phyloP scores from a whole-genome alignment of 148 eudicot genomes.

The Rhododendron simsii region DNA sequence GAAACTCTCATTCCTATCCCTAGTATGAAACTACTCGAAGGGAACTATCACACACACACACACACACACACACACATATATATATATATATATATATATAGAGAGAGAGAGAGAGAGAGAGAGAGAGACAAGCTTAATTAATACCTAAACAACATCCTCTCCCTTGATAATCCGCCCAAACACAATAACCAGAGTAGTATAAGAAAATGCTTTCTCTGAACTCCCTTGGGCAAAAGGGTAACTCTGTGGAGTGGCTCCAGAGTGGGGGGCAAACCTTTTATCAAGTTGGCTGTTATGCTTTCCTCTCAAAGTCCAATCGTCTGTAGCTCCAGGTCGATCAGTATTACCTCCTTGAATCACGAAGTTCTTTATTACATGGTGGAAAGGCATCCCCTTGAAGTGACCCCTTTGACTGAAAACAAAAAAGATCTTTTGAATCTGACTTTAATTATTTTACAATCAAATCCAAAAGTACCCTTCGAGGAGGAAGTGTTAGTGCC shows the following conservation, averaged over 20 bases:
- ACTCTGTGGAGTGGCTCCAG: not conserved
- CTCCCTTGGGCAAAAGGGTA: not conserved
- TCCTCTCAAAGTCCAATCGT: conserved; percentile 74
- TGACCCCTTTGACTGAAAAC: conserved; percentile 66
- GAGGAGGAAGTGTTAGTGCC: not conserved
- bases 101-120: conserved; percentile 1
- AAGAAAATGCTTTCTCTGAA: not conserved
- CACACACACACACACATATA: too few relatives aligned
- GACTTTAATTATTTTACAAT: not conserved
- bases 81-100: not conserved
- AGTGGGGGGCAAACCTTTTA: conserved; percentile 41
- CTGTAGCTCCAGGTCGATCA: conserved; percentile 48
- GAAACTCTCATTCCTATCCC: not conserved
- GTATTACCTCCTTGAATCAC: conserved; percentile 74
- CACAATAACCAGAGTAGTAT: conserved; percentile 23
- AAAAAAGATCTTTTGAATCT: not conserved
- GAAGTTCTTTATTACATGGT: conserved; percentile 76
- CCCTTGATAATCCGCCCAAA: conserved; percentile 81
- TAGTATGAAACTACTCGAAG: not conserved
- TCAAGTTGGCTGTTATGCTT: conserved; percentile 64
- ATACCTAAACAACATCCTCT: conserved; percentile 86
- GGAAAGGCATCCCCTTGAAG: conserved; percentile 82
- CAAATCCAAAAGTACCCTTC: not conserved
- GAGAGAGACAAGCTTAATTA: not conserved
- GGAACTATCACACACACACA: not conserved